Conservation (phyloP, 495 filamentous ascomycete species). For the Oleoguttula mirabilis region DNA sequence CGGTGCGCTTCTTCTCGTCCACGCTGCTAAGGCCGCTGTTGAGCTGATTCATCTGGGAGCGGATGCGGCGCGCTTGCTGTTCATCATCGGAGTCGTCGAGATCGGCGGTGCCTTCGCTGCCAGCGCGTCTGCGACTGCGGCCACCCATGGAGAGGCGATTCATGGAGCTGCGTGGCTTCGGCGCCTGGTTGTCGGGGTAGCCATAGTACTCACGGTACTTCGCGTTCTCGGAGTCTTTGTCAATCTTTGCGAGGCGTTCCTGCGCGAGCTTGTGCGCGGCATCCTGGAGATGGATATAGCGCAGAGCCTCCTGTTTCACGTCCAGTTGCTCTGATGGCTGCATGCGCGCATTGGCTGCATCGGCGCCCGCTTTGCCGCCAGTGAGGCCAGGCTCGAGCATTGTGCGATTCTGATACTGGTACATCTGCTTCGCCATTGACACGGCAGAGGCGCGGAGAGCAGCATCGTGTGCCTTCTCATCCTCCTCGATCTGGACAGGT, state of each 20-base stretch:
- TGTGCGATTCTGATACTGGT: slow-evolving; percentile 31
- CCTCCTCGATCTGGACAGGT: slow-evolving; percentile 55
- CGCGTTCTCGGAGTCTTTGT: slow-evolving; percentile 46
- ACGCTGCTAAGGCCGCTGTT: slow-evolving; percentile 54
- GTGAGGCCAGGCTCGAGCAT: slow-evolving; percentile 9
- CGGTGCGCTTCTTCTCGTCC: slow-evolving; percentile 59
- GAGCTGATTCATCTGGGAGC: slow-evolving; percentile 68
- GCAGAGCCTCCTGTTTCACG: slow-evolving; percentile 32
- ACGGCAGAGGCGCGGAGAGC: slow-evolving; percentile 68
- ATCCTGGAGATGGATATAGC: slow-evolving; percentile 60
- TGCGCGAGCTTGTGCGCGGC: slow-evolving; percentile 72
- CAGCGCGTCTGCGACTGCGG: slow-evolving; percentile 48
- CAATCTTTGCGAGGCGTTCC: slow-evolving; percentile 68
- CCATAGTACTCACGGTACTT: slow-evolving; percentile 66
- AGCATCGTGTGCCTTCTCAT: slow-evolving; percentile 59
- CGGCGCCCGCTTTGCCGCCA: slow-evolving; percentile 26
- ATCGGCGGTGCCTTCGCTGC: slow-evolving; percentile 53
- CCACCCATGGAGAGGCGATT: slow-evolving; percentile 41
- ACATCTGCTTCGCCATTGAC: slow-evolving; percentile 82
- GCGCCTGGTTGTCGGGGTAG: slow-evolving; percentile 34
- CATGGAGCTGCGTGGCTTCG: slow-evolving; percentile 5
- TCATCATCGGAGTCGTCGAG: slow-evolving; percentile 46
- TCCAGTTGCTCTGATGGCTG: slow-evolving; percentile 20
- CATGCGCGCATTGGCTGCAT: slow-evolving; percentile 30
- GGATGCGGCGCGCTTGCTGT: slow-evolving; percentile 56